Conservation (phyloP, 495 filamentous ascomycete genomes). For the Neohortaea acidophila region DNA sequence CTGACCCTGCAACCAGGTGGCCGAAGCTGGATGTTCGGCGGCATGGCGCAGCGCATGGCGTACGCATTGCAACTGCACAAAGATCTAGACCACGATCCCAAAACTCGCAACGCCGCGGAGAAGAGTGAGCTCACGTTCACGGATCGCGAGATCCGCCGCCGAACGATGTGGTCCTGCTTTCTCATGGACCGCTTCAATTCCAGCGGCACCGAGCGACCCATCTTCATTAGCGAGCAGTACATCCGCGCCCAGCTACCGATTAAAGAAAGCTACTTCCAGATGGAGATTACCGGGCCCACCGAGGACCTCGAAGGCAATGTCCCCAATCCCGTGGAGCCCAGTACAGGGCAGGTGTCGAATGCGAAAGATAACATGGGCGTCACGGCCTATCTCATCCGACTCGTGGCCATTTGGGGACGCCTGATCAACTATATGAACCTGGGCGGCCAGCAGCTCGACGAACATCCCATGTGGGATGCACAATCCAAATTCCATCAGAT, state of each 20-base stretch:
- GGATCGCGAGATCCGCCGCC: slow-evolving; percentile 77
- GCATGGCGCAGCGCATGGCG: slow-evolving; percentile 91
- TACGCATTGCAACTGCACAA: slow-evolving; percentile 88
- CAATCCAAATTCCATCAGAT: slow-evolving; percentile 61
- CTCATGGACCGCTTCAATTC: slow-evolving; percentile 96
- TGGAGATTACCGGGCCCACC: slow-evolving; percentile 79
- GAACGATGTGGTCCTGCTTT: slow-evolving; percentile 97
- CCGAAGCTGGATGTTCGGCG: slow-evolving; percentile 85
- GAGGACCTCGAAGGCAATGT: slow-evolving; percentile 68
- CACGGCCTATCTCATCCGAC: slow-evolving; percentile 76
- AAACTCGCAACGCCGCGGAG: slow-evolving; percentile 31
- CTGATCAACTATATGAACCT: slow-evolving; percentile 84
- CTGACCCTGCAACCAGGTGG: too few relatives aligned
- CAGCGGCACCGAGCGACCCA: slow-evolving; percentile 83
- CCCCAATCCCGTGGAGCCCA: slow-evolving; percentile 45
- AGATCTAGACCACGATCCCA: slow-evolving; percentile 78
- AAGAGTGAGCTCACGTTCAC: slow-evolving; percentile 66
- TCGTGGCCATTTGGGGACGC: slow-evolving; percentile 75
- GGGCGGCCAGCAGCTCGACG: slow-evolving; percentile 64
- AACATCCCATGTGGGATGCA: slow-evolving; percentile 59
- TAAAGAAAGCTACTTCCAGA: slow-evolving; percentile 75
- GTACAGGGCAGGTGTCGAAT: slow-evolving; percentile 47
- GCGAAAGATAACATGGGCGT: slow-evolving; percentile 84
- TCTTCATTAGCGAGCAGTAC: slow-evolving; percentile 78
- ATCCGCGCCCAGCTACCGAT: slow-evolving; percentile 83